Evolutionary conservation across 1,284 basidiomycete genomes (phyloP), one percentile per base, ranked within the genome.

Genomic region (Ganoderma meredithae): DNA sequence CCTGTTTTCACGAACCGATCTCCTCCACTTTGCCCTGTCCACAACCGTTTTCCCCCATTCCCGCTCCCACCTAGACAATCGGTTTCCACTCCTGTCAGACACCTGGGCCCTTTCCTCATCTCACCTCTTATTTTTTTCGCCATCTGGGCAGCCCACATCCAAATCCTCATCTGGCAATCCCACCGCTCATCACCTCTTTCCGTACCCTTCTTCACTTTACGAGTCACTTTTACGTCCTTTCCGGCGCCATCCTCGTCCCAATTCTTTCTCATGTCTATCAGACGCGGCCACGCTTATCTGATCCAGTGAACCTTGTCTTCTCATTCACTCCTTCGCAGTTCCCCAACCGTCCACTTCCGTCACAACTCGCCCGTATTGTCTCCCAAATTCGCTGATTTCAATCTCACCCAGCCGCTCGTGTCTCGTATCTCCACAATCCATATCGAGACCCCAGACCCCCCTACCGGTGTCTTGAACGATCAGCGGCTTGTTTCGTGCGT

Each of bases 221-320:
- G 17, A 41, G 47, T 49, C 47, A 49, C 47, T 49, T 49, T 49
- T 49, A 40, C 39, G 36, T 43, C 39, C 22, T 22, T 55, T 33
- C 52, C 25, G 31, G 31, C 52, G 31, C 25, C 17, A 19, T 33
- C 52, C 52, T 55, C 52, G 6, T 33, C 52, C 52, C 22, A 63
- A 41, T 64, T 7, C 44, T 25, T 70, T 72, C 71, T 64, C 71
- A 72, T 72, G 69, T 69, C 69, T 69, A 67, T 70, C 71, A 62
- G 31, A 31, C 62, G 40, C 13, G 56, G 53, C 63, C 69, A 64
- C 61, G 67, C 67, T 67, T 70, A 69, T 72, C 69, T 40, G 71
- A 72, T 70, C 43, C 68, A 66, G 27, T 39, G 36, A n/a, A 62
- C 17, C 9, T n/a, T 22, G 40, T 52, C 22, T 43, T 56, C 44